These are phyloP conservation scores for Chrysoporthe deuterocubensis DNA, from an alignment of 2,329 filamentous ascomycete species.

Conservation along the genomic window DNA sequence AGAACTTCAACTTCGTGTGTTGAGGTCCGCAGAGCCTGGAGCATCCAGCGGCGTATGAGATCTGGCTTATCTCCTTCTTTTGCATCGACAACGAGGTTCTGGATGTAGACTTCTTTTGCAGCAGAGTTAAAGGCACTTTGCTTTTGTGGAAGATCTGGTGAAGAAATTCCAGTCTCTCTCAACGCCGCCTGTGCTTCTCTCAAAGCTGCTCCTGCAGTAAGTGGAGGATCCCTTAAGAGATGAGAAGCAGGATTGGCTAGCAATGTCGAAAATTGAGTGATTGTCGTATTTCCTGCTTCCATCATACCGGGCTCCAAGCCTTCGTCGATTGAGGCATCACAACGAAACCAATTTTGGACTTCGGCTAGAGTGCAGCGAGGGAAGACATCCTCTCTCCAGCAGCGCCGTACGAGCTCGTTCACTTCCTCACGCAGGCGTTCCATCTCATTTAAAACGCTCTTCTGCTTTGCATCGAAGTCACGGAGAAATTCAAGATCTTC, in stretches of 20 bases:
- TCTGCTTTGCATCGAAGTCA: slow-evolving; percentile 45
- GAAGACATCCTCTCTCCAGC: slow-evolving; percentile 47
- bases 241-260: slow-evolving; percentile 53
- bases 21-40: slow-evolving; percentile 54
- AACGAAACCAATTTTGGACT: slow-evolving; percentile 34
- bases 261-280: slow-evolving; percentile 42
- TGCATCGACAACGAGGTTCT: slow-evolving; percentile 45
- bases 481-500: slow-evolving; percentile 48
- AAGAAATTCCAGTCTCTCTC: slow-evolving; percentile 19
- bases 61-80: slow-evolving; percentile 46
- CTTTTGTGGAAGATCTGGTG: slow-evolving; percentile 38
- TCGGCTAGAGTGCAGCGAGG: slow-evolving; percentile 46
- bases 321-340: slow-evolving; percentile 48
- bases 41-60: slow-evolving; percentile 57
- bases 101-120: slow-evolving; percentile 54
- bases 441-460: slow-evolving; percentile 40
- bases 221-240: slow-evolving; percentile 43
- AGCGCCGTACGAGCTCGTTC: slow-evolving; percentile 42
- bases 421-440: slow-evolving; percentile 41
- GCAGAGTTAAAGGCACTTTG: slow-evolving; percentile 44
- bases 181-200: slow-evolving; percentile 44
- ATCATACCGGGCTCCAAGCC: neutral
- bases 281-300: neutral
- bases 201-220: slow-evolving; percentile 48
- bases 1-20: slow-evolving; percentile 50